Evolutionary conservation across 1,284 basidiomycete genomes (phyloP).

Genomic region (Kalmanozyma brasiliensis): DNA sequence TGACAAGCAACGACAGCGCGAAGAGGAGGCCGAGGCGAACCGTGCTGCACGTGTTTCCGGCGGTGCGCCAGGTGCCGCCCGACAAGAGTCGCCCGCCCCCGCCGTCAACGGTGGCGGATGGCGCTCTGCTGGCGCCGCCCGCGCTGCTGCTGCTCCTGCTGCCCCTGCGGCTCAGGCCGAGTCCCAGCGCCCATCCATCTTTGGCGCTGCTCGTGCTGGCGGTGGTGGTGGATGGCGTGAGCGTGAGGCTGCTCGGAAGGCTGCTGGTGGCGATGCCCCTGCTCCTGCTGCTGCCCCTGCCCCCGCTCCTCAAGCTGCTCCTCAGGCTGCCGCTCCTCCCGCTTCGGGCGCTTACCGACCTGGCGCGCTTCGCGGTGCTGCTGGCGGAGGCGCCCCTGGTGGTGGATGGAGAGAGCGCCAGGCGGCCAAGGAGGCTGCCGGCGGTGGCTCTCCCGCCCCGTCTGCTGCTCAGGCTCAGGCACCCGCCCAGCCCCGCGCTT

Average conservation of each 20-base stretch:
- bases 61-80: constrained; percentile 14
- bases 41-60: constrained; percentile 15
- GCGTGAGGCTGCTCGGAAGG: constrained; percentile 26
- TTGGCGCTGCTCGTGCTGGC: constrained; percentile 33
- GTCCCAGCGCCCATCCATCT: constrained; percentile 34
- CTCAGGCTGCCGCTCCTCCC: constrained; percentile 23
- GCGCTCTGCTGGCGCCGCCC: constrained; percentile 13
- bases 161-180: constrained; percentile 16
- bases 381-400: constrained; percentile 12
- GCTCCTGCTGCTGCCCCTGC: constrained; percentile 19
- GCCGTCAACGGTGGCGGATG: constrained; percentile 14
- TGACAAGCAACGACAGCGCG: constrained; percentile 58
- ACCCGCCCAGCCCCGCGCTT: constrained; percentile 15
- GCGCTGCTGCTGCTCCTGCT: constrained; percentile 22
- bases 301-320: constrained; percentile 16
- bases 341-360: constrained; percentile 36
- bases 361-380: constrained; percentile 38
- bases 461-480: constrained; percentile 18
- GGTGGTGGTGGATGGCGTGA: constrained; percentile 34
- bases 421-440: constrained; percentile 45
- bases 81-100: constrained; percentile 25
- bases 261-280: constrained; percentile 24
- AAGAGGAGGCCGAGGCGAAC: constrained; percentile 54
- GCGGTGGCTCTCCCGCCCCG: constrained; percentile 6
- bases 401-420: constrained; percentile 45